Base-by-base conservation (phyloP, 169 alveolate species). In the Perkinsus marinus region DNA sequence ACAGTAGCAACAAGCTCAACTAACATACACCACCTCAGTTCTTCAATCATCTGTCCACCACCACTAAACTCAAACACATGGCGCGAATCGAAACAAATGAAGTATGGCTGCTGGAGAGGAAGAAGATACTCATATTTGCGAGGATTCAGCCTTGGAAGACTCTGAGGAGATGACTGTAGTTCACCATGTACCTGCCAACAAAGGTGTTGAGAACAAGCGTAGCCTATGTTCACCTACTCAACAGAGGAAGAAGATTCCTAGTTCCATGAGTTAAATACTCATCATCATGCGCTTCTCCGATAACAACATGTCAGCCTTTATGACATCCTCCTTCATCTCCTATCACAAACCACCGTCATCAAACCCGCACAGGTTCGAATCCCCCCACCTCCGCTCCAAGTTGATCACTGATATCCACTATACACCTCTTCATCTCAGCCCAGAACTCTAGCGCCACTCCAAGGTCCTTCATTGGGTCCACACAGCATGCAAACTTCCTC, bases 361-460 rank as follows among this genome's bases (percentile, higher is more conserved):
- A 7, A 13, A 7, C 39, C 41, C 39, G 41, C 90, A 68, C 39
- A 68, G 30, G 30, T 30, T 69, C 41, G 9, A n/a, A 13, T 36
- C 90, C 7, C 39, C 43, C 30, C 39, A 69, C 91, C 43, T 89
- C 91, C 37, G 91, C 91, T n/a, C 91, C 91, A 9, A 89, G 91
- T 16, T 39, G 43, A 19, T 39, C 43, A n/a, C 68, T 41, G 46
- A 89, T 89, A 38, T 26, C 91, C 39, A 39, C 91, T 9, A 89
- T 41, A 22, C 68, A 39, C 91, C 68, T n/a, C 91, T 39, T 89
- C 36, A 89, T 38, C 39, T 36, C 68, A 2, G 36, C 39, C 91
- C 91, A 89, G 46, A 89, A 89, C 34, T 38, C 47, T 30, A 89
- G 13, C 0, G 68, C 91, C 38, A 39, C 46, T 38, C 46, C 91